Percentiles rank a stretch among this genome's conserved stretches.
These are phyloP conservation scores for Fusarium sp. DNA, from an alignment of 2,329 filamentous ascomycete species.

Conservation along the genomic window DNA sequence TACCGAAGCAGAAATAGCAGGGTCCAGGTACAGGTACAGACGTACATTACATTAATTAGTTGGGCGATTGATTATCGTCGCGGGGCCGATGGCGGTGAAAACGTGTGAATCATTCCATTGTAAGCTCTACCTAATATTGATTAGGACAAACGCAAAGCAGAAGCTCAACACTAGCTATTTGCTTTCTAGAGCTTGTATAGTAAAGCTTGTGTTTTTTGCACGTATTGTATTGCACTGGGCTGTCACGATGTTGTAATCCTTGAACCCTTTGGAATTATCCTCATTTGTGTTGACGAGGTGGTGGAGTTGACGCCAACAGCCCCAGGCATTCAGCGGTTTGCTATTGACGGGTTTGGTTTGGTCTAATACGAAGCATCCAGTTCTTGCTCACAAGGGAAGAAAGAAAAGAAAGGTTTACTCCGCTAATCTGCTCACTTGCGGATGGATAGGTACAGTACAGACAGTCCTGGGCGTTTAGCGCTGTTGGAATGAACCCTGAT, in stretches of 20 bases:
- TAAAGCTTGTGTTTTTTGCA: too few relatives aligned
- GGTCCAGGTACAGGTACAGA: conserved; percentile 27
- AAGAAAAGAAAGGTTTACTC: conserved; percentile 31
- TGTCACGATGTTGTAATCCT: not conserved
- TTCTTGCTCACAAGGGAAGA: conserved; percentile 27
- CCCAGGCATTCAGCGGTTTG: conserved; percentile 18
- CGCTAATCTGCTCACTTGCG: conserved; percentile 17
- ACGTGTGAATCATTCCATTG: conserved; percentile 37
- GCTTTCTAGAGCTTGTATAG: too few relatives aligned
- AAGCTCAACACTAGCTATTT: not conserved
- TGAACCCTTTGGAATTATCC: not conserved
- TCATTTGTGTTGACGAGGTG: not conserved
- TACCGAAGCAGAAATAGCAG: conserved; percentile 24
- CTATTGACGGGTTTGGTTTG: conserved; percentile 35
- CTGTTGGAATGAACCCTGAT: conserved; percentile 15
- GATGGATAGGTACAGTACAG: conserved; percentile 21
- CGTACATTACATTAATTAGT: conserved; percentile 26
- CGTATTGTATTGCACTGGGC: not conserved
- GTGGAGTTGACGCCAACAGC: conserved; percentile 18
- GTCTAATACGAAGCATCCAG: conserved; percentile 23
- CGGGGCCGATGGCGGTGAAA: conserved; percentile 43
- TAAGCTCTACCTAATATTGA: conserved; percentile 7
- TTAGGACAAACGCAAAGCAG: conserved; percentile 12
- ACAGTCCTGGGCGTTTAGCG: conserved; percentile 23
- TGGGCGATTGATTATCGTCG: not conserved